Base-by-base conservation (phyloP, 345 rosid genomes). In the Sisymbrium irio region DNA sequence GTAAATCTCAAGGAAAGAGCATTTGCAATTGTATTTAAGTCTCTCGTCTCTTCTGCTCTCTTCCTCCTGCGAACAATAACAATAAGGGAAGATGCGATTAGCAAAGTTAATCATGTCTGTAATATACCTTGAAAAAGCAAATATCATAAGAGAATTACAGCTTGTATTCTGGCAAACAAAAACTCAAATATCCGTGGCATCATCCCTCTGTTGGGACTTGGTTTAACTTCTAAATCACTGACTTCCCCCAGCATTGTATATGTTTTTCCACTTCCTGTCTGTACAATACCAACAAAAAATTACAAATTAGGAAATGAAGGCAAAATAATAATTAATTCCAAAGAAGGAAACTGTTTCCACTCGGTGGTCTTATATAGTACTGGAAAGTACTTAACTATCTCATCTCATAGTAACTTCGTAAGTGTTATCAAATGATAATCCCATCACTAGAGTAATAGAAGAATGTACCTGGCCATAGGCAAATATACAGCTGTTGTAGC, bases 251-350 rank as follows among this genome's bases (percentile, higher is more conserved):
- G 97, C 97, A 92, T 91, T 50, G 99, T 89, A 74, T 85, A 78
- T n/a, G 97, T 92, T 87, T 95, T 95, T n/a, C 97, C 99, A 69
- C 99, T 92, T 77, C 97, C 97, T 56, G 99, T 95, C 97, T 95
- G 88, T 82, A 85, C 35, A 35, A 63, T 30, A 19, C 32, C 70
- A 79, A 62, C 32, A 33, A 53, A 65, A 10, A 1, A 36, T 39
- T 22, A 15, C 36, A 65, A 36, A 51, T 50, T 18, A 35, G 19
- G 50, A 60, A 33, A 0, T 32, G 46, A 13, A 62, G 4, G 17
- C 5, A 47, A 58, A 10, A 7, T 30, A 20, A 37, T 4, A 61
- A 70, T 3, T 22, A 32, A 39, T 15, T 36, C 44, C 66, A 46
- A 69, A 54, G 33, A 55, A 76, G 4, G 56, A 53, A 69, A 42